These are phyloP conservation scores for Scheffersomyces illinoinensis DNA, from an alignment of 1,139 yeast genomes.

Conservation along the genomic window DNA sequence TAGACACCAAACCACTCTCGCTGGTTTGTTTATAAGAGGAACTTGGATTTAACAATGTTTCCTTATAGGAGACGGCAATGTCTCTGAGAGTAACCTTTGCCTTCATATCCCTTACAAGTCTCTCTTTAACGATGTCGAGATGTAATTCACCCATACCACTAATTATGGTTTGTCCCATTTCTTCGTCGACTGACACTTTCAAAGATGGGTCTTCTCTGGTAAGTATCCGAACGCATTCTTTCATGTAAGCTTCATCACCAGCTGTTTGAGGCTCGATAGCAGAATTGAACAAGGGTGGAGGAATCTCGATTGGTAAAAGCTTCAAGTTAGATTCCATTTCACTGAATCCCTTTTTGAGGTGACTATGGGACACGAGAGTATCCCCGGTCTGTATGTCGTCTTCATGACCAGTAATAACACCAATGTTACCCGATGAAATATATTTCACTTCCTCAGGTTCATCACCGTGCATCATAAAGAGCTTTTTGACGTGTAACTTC, in stretches of 20 bases:
- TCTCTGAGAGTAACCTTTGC: conserved; percentile 80
- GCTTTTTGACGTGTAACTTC: conserved; percentile 62
- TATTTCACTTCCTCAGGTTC: conserved; percentile 67
- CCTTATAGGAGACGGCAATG: conserved; percentile 87
- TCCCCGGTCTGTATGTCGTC: conserved; percentile 87
- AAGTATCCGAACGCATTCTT: conserved; percentile 62
- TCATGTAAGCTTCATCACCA: conserved; percentile 74
- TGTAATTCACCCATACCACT: conserved; percentile 98
- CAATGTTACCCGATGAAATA: conserved; percentile 79
- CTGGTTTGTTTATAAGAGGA: neutral
- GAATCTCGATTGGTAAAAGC: conserved; percentile 76
- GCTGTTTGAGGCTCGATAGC: conserved; percentile 81
- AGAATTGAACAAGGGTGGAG: conserved; percentile 92
- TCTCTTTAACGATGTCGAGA: conserved; percentile 79
- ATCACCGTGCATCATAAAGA: conserved; percentile 88
- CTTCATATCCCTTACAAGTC: conserved; percentile 75
- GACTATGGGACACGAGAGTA: conserved; percentile 65
- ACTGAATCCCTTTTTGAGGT: conserved; percentile 48
- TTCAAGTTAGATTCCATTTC: conserved; percentile 50
- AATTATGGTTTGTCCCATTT: conserved; percentile 80
- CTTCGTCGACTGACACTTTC: conserved; percentile 69
- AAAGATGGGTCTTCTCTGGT: conserved; percentile 85
- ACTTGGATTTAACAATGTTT: conserved; percentile 47
- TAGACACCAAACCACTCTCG: conserved; percentile 13
- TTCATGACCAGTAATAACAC: conserved; percentile 76